phyloP scores from a whole-genome alignment of 176 grass and related monocot species.

The Aegilops speltoides region DNA sequence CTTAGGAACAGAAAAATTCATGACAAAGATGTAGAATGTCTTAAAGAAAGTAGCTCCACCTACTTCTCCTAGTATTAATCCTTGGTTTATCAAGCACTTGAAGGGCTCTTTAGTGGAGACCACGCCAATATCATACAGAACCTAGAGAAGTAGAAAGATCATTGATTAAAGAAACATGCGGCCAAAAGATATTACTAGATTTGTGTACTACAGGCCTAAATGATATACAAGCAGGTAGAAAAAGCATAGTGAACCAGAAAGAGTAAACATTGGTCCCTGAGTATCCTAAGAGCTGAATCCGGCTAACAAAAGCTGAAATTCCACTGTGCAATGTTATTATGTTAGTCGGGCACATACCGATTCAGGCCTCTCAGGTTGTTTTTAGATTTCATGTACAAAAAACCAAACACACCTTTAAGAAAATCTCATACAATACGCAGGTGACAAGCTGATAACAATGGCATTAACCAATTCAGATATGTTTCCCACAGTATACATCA shows the following conservation, averaged over 20 bases:
- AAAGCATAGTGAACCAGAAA: neutral
- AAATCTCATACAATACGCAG: neutral
- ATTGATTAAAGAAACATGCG: slow-evolving; percentile 35
- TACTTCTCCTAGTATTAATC: slow-evolving; percentile 96
- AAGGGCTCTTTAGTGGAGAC: slow-evolving; percentile 98
- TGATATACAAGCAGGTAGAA: neutral
- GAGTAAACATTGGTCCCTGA: neutral
- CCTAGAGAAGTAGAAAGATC: slow-evolving; percentile 50
- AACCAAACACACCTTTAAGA: neutral
- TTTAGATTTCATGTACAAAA: neutral
- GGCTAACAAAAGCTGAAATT: neutral
- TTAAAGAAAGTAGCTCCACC: slow-evolving; percentile 35
- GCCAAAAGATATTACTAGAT: neutral
- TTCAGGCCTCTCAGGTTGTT: neutral
- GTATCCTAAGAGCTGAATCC: neutral
- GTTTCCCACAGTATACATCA: neutral
- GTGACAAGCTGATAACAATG: neutral
- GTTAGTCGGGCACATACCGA: neutral
- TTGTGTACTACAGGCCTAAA: neutral
- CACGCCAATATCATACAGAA: slow-evolving; percentile 93
- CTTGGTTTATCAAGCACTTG: slow-evolving; percentile 99
- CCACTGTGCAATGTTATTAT: neutral
- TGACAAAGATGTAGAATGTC: neutral
- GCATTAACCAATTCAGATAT: slow-evolving; percentile 10
- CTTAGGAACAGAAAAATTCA: slow-evolving; percentile 31